Evolutionary conservation across 2,329 filamentous ascomycete genomes (phyloP), one percentile per base, ranked within the genome.

Genomic region (Periconia digitata): DNA sequence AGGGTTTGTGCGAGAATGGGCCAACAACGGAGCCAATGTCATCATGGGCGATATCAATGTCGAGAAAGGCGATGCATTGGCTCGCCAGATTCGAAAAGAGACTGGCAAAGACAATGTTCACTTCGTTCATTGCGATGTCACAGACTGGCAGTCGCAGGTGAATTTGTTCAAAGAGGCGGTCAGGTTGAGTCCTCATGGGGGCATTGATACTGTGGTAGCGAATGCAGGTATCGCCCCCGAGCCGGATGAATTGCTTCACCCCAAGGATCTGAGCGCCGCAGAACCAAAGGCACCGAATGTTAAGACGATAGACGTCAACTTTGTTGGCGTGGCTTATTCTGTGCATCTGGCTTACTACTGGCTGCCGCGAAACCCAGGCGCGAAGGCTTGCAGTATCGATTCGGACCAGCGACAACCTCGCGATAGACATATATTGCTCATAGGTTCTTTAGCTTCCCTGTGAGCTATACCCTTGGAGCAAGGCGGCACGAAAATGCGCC

Each of bases 271-370:
- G 34, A 71, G 75, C 48, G 64, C 65, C 16, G 73, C 78, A 6
- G 72, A 74, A 44, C 78, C 78, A 3, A 72, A 72, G 1, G 63
- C 74, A 47, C 83, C 84, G 1, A 69, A 73, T 47, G 75, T 84
- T 38, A 73, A 70, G 15, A 80, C 80, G 39, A 61, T 86, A 32
- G 78, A 84, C 49, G 81, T 87, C 43, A 87, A 89, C 64, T 68
- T 85, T 52, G 81, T 74, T 0, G 86, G 85, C 12, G 80, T 85
- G 34, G 69, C 84, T 49, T 88, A 86, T 70, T 87, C 85, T 1
- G 76, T 78, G 1, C 82, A 87, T 58, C 77, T 89, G 35, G 85
- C 83, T 1, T 75, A 84, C 43, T 83, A 79, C 69, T 85, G 78
- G 69, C 75, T 86, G 6, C 72, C 74, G 2, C 70, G 69, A 46